A percentile compares a stretch with the other conserved stretches of the same genome.
These are phyloP conservation scores for Xylaria curta DNA, from an alignment of 495 filamentous ascomycete species.

Conservation along the genomic window DNA sequence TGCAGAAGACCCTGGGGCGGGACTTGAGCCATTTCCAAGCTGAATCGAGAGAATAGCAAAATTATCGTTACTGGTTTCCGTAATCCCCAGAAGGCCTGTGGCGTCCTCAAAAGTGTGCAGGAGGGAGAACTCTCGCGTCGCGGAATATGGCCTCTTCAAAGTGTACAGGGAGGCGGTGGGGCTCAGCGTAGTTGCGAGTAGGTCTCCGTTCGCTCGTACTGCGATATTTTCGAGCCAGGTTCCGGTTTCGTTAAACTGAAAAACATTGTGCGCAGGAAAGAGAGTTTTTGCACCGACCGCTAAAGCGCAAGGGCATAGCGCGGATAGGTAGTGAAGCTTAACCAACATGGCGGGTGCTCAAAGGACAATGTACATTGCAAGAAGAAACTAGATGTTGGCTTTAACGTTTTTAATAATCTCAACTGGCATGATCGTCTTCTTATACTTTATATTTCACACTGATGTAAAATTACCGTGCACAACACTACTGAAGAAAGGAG, in stretches of 20 bases:
- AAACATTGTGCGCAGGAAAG: slow-evolving; percentile 28
- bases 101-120: slow-evolving; percentile 48
- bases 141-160: slow-evolving; percentile 33
- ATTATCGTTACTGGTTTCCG: slow-evolving; percentile 46
- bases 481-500: neutral
- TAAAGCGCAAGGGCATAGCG: neutral
- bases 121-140: slow-evolving; percentile 38
- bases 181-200: slow-evolving; percentile 49
- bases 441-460: neutral
- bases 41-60: slow-evolving; percentile 48
- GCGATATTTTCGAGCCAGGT: slow-evolving; percentile 53
- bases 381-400: neutral
- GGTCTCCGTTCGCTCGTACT: slow-evolving; percentile 52
- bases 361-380: too few relatives aligned
- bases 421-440: neutral
- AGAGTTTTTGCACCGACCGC: neutral
- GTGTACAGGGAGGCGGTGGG: slow-evolving; percentile 41
- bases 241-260: slow-evolving; percentile 32
- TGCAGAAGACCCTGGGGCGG: slow-evolving; percentile 41
- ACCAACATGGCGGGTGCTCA: neutral
- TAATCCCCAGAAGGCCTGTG: slow-evolving; percentile 45
- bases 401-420: neutral
- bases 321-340: neutral
- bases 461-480: neutral
- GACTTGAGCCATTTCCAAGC: slow-evolving; percentile 36